Percentiles rank a stretch among this genome's conserved stretches.
phyloP scores from a whole-genome alignment of 345 rosid species.

The Salix caprea region DNA sequence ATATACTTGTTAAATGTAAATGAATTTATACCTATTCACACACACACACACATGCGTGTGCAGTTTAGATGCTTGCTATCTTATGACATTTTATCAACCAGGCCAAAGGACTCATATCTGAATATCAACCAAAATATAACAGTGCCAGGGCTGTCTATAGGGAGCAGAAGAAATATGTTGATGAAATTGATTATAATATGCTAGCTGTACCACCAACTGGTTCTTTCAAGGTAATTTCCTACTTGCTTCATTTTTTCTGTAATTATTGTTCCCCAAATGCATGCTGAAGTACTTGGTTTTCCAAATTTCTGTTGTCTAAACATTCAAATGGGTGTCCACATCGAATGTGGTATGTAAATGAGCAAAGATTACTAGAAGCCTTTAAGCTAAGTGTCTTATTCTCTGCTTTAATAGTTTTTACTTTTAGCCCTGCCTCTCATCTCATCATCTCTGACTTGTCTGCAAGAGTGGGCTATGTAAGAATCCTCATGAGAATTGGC shows the following conservation, averaged over 20 bases:
- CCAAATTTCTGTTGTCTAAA: background rate
- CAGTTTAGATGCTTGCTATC: background rate
- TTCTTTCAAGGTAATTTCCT: slow-evolving; percentile 53
- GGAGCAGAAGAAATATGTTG: slow-evolving; percentile 85
- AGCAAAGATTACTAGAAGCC: too few relatives aligned
- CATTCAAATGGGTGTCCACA: too few relatives aligned
- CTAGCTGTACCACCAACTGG: slow-evolving; percentile 89
- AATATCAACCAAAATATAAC: slow-evolving; percentile 82
- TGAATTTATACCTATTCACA: background rate
- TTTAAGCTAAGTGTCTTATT: background rate
- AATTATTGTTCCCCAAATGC: slow-evolving; percentile 10
- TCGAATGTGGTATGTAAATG: too few relatives aligned
- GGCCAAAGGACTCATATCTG: slow-evolving; percentile 93
- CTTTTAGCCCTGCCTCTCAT: background rate
- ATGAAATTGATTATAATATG: slow-evolving; percentile 92
- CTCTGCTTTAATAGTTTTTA: background rate
- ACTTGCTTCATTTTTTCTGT: background rate
- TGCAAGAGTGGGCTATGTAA: background rate
- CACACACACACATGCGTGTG: background rate
- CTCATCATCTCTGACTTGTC: background rate
- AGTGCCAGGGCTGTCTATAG: slow-evolving; percentile 93
- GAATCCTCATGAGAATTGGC: background rate
- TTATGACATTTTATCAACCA: slow-evolving; percentile 37
- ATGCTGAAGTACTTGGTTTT: background rate
- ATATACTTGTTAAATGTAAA: background rate